Evolutionary conservation across 2,329 filamentous ascomycete genomes (phyloP), one percentile per base, ranked within the genome.

Genomic region (Cercospora janseana): DNA sequence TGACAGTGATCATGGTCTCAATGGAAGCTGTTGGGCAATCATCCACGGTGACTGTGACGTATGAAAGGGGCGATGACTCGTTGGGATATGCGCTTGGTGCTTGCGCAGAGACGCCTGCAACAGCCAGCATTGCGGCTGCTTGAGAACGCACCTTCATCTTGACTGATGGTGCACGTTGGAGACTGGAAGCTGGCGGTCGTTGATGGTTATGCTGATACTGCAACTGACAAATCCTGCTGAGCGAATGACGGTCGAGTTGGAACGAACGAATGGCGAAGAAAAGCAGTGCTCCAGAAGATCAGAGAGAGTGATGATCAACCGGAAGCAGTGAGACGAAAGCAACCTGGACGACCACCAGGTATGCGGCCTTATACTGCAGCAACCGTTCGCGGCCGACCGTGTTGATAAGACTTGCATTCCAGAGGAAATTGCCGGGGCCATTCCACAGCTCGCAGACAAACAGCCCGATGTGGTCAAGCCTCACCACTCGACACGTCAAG

Each of bases 1-100:
- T 68, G 45, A 69, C 56, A 20, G 68, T 69, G 52, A 68, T 60
- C 53, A 69, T 54, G 6, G 59, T 64, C 51, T 61, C 60, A 37
- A 62, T 55, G 4, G 63, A 55, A 13, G 52, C 47, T 46, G 56
- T 63, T 20, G 61, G 56, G 62, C 67, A 70, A 51, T 65, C 60
- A 46, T 62, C 60, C 56, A 61, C 59, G 9, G 64, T 68, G 44
- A 66, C 54, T 4, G 64, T 69, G 12, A 60, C 61, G 52, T 64
- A 67, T 20, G 65, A 65, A 9, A 61, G 54, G 38, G 35, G 56
- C 42, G 31, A 49, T 18, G 37, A 13, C 24, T 43, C 34, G 31
- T n/a, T 15, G 16, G 32, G 26, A 40, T 56, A 44, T 31, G 52
- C 28, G n/a, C 49, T 29, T 6, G 50, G 29, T 21, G 34, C 46